Conservation (phyloP, 768 basidiomycete species). For the Lentinula sp. region DNA sequence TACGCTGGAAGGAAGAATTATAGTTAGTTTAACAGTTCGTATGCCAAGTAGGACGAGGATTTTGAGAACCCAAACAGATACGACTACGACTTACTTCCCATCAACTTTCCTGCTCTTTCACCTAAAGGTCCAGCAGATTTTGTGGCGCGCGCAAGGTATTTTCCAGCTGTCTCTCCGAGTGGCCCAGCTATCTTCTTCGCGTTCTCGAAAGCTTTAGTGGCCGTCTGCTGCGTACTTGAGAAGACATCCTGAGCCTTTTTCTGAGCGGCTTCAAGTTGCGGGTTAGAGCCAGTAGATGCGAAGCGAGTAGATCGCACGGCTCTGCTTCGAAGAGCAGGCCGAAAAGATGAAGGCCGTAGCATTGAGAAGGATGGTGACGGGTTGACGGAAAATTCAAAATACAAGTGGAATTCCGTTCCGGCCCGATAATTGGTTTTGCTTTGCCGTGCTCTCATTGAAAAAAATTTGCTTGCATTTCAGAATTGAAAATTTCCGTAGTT, state of each 20-base stretch:
- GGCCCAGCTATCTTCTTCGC: constrained; percentile 44
- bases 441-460: background rate
- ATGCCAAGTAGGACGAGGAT: background rate
- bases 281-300: constrained; percentile 24
- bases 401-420: background rate
- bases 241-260: constrained; percentile 71
- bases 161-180: constrained; percentile 47
- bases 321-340: constrained; percentile 20
- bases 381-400: background rate
- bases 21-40: background rate
- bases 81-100: constrained; percentile 30
- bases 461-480: no score
- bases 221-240: constrained; percentile 49
- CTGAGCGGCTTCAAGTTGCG: constrained; percentile 43
- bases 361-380: background rate
- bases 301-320: constrained; percentile 26
- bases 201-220: constrained; percentile 45
- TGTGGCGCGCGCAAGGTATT: constrained; percentile 46
- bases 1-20: constrained; percentile 41
- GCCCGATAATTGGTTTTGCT: background rate
- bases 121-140: constrained; percentile 44
- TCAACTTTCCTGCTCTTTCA: constrained; percentile 48
- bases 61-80: background rate
- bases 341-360: constrained; percentile 9
- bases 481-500: no score